phyloP scores from a whole-genome alignment of 345 rosid species.

The Hypericum androsaemum region DNA sequence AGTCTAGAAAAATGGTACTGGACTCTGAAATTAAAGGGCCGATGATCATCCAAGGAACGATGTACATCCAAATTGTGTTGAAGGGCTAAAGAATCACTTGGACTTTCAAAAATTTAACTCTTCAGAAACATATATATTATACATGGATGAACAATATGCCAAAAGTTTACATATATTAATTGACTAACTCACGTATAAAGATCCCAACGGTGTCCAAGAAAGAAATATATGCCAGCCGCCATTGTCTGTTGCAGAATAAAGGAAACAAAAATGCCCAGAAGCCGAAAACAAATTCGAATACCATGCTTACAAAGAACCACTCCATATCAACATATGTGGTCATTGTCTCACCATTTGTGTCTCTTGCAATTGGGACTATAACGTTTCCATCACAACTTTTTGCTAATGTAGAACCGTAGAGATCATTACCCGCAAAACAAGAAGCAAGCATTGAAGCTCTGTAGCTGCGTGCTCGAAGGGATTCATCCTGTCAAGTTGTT shows the following conservation, averaged over 20 bases:
- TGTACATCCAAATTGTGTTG: no score
- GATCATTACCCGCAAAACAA: neutral
- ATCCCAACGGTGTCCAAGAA: slow-evolving; percentile 6
- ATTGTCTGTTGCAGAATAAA: neutral
- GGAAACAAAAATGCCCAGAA: slow-evolving; percentile 1
- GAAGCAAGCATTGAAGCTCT: neutral
- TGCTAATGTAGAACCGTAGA: slow-evolving; percentile 1
- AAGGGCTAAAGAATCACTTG: no score
- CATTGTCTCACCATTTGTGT: no score
- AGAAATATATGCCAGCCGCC: slow-evolving; percentile 1
- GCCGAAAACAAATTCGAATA: slow-evolving; percentile 10
- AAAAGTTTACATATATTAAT: no score
- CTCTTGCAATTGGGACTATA: neutral
- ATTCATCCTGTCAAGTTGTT: slow-evolving; percentile 1
- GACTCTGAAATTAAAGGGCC: no score
- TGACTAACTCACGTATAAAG: no score
- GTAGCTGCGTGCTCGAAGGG: slow-evolving; percentile 3
- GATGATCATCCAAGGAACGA: no score
- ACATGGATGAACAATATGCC: no score
- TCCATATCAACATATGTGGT: no score
- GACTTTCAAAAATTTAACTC: no score
- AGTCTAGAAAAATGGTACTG: no score
- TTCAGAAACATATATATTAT: no score
- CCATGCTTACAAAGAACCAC: slow-evolving; percentile 4
- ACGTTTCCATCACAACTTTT: neutral